A percentile compares a stretch with the other conserved stretches of the same genome.
These are phyloP conservation scores for Leptomonas pyrrhocoris DNA, from an alignment of 208 protist genomes.

Conservation along the genomic window DNA sequence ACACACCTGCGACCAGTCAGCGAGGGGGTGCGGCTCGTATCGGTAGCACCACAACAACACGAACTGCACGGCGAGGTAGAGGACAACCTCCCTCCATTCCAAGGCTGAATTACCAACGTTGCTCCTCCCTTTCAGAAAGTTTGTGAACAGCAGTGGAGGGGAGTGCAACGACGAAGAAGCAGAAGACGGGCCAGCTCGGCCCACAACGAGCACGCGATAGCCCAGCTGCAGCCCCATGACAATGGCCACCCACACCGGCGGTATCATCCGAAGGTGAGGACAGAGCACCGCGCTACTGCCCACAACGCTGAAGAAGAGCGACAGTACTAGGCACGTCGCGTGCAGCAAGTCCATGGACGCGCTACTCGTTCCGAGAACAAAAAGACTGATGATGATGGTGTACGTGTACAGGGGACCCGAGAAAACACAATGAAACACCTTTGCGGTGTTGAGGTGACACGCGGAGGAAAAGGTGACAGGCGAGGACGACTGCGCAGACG, in stretches of 20 bases:
- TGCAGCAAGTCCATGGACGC: constrained; percentile 20
- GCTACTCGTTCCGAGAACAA: constrained; percentile 30
- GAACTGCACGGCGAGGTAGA: constrained; percentile 28
- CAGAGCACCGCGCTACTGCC: constrained; percentile 33
- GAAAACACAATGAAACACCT: constrained; percentile 18
- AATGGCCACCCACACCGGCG: constrained; percentile 25
- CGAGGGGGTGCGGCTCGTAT: constrained; percentile 17
- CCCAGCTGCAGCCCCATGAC: constrained; percentile 27
- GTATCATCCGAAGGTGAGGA: constrained; percentile 21
- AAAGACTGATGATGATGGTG: constrained; percentile 25
- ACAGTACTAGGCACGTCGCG: constrained; percentile 24
- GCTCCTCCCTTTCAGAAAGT: neutral
- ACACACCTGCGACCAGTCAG: constrained; percentile 14
- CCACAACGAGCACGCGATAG: constrained; percentile 1
- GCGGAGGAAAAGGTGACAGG: neutral
- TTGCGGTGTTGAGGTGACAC: constrained; percentile 10
- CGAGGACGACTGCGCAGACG: neutral
- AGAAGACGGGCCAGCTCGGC: neutral
- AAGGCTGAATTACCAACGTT: neutral
- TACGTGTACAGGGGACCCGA: constrained; percentile 26
- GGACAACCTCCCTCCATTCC: constrained; percentile 10
- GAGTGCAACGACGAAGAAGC: no score
- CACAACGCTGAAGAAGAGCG: constrained; percentile 25
- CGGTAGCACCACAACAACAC: constrained; percentile 36
- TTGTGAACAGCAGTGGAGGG: neutral